Evolutionary conservation across 495 filamentous ascomycete species (phyloP), one percentile per base, ranked within the genome.

Genomic region (Xylaria curta): DNA sequence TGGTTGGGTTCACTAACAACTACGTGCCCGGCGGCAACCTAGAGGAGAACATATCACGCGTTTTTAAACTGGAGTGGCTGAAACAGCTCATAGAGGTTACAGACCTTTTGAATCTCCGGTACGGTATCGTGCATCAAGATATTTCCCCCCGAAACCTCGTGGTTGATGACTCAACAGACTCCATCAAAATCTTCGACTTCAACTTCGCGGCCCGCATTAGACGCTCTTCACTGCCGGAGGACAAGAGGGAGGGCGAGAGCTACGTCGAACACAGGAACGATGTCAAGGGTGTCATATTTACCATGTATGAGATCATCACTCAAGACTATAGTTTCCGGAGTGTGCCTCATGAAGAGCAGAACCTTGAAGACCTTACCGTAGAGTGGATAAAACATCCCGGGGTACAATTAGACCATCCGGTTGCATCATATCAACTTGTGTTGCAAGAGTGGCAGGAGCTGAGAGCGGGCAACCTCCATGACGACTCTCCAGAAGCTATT

Each of bases 41-140:
- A 26, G 31, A 53, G 17, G 63, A 53, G 26, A 53, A 40, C 31
- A 66, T 53, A 4, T 24, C 28, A 36, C 46, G 31, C 19, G 31
- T 51, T 44, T 66, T 66, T 17, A 66, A 66, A 44, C 46, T 66
- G 9, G 4, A 51, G 31, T 66, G 46, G 46, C 19, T 66, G 1
- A 28, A 66, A 66, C 63, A 66, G 15, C 63, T 66, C 0, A 66
- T 38, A 21, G 17, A 21, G 12, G 46, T 53, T 17, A 19, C 53
- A 15, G 63, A 66, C n/a, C 21, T 46, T 17, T 53, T 66, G 40
- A 66, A 66, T n/a, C 46, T 66, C 6, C 26, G 4, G 19, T 26
- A 40, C 46, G 28, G 63, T 13, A 38, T 66, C 31, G 24, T 38
- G 28, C 63, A 66, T 66, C 63, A 66, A 26, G 63, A 66, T 40